Evolutionary conservation across 352 stramenopile genomes (phyloP).

Genomic region (Globisporangium carolinianum): DNA sequence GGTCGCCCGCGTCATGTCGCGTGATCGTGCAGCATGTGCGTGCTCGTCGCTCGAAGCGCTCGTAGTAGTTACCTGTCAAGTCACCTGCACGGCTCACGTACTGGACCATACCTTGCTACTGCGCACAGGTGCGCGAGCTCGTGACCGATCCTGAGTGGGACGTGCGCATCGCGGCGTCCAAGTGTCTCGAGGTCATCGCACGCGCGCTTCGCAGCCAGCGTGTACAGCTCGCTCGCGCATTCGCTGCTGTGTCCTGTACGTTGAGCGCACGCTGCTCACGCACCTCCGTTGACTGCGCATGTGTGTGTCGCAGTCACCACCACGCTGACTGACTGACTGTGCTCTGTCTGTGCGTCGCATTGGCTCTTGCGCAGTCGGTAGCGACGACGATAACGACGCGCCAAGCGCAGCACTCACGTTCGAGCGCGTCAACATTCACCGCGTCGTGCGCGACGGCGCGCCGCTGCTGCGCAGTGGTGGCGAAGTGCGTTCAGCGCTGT

Average conservation of each 20-base stretch:
- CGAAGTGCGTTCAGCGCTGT: constrained; percentile 27
- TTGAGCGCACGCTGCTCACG: neutral
- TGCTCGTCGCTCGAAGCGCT: too few species aligned
- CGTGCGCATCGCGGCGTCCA: constrained; percentile 58
- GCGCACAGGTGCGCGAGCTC: constrained; percentile 37
- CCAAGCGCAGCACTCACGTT: constrained; percentile 37
- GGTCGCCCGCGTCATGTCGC: constrained; percentile 36
- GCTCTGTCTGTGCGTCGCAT: too few species aligned
- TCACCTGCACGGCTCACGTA: neutral
- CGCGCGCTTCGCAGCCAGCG: constrained; percentile 23
- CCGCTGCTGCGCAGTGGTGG: constrained; percentile 69
- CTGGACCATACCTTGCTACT: constrained; percentile 21
- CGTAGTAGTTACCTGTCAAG: neutral
- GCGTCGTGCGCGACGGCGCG: constrained; percentile 52
- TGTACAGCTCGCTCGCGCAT: constrained; percentile 20
- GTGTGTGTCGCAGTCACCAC: too few species aligned
- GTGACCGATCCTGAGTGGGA: constrained; percentile 58
- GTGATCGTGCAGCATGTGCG: neutral
- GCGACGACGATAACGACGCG: constrained; percentile 16
- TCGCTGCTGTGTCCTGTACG: constrained; percentile 42
- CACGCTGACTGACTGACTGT: too few species aligned
- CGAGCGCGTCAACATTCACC: constrained; percentile 43
- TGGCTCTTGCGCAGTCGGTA: constrained; percentile 28
- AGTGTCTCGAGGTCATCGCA: constrained; percentile 53
- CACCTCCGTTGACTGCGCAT: too few species aligned